A percentile compares a stretch with the other conserved stretches of the same genome.
These are phyloP conservation scores for Spathaspora hagerdaliae DNA, from an alignment of 805 yeast genomes.

Conservation along the genomic window DNA sequence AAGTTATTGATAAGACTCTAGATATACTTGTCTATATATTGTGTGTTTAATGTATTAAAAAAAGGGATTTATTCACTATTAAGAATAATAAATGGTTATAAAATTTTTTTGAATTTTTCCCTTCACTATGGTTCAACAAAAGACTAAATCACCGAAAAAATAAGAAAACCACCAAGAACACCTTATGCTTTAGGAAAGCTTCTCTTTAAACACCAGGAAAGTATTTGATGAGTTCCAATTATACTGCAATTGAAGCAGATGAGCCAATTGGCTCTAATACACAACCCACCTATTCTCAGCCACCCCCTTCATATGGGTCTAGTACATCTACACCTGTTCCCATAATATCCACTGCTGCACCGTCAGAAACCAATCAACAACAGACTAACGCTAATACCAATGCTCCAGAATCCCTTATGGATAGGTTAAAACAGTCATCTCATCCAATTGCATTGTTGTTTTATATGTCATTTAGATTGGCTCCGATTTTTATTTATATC, in stretches of 20 bases:
- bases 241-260: conserved; percentile 26
- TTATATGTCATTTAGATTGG: conserved; percentile 57
- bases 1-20: conserved; percentile 3
- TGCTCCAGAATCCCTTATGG: conserved; percentile 11
- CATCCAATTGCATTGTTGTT: conserved; percentile 77
- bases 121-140: too few species aligned
- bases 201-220: neutral
- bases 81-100: too few species aligned
- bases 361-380: conserved; percentile 1
- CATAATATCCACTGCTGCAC: conserved; percentile 1
- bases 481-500: conserved; percentile 62
- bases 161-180: neutral
- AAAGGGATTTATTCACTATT: neutral
- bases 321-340: neutral
- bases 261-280: conserved; percentile 1
- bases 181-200: neutral
- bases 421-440: conserved; percentile 58
- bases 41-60: neutral
- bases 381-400: conserved; percentile 2
- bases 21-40: neutral
- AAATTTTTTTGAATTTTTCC: too few species aligned
- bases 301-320: neutral
- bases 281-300: neutral
- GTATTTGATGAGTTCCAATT: conserved; percentile 7
- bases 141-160: neutral